phyloP scores from a whole-genome alignment of 1,139 yeast species.

The Geotrichum bryndzae region DNA sequence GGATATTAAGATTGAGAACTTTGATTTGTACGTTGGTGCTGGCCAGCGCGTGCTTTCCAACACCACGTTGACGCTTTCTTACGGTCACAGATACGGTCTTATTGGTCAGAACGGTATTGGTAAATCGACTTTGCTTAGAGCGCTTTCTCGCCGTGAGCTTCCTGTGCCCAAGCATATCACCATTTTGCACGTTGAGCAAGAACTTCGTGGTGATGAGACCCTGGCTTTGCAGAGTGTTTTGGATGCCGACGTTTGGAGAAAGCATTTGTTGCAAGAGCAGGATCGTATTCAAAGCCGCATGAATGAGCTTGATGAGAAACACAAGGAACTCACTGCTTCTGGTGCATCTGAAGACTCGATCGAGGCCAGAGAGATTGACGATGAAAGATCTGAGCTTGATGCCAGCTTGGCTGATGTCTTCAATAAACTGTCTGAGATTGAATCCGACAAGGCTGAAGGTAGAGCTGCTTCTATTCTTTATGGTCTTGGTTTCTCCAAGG shows the following conservation, averaged over 20 bases:
- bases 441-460: conserved; percentile 94
- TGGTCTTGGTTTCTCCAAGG: conserved; percentile 90
- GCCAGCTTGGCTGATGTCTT: conserved; percentile 68
- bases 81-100: conserved; percentile 93
- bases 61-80: conserved; percentile 77
- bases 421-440: conserved; percentile 84
- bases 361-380: conserved; percentile 77
- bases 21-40: conserved; percentile 91
- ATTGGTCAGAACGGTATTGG: conserved; percentile 99
- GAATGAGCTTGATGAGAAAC: conserved; percentile 62
- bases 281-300: conserved; percentile 65
- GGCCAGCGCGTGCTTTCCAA: conserved; percentile 90
- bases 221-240: conserved; percentile 86
- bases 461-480: conserved; percentile 91
- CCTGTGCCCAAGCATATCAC: conserved; percentile 92
- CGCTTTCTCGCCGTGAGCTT: conserved; percentile 87
- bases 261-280: conserved; percentile 76
- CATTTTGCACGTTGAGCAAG: conserved; percentile 95
- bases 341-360: conserved; percentile 48
- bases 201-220: conserved; percentile 87
- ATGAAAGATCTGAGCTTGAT: conserved; percentile 83
- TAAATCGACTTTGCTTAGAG: conserved; percentile 87
- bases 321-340: conserved; percentile 46
- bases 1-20: conserved; percentile 86
- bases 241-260: conserved; percentile 99